Percentiles rank a stretch among this genome's conserved stretches.
Evolutionary conservation across 768 basidiomycete species (phyloP).

Genomic region (Gymnopilus junonius): DNA sequence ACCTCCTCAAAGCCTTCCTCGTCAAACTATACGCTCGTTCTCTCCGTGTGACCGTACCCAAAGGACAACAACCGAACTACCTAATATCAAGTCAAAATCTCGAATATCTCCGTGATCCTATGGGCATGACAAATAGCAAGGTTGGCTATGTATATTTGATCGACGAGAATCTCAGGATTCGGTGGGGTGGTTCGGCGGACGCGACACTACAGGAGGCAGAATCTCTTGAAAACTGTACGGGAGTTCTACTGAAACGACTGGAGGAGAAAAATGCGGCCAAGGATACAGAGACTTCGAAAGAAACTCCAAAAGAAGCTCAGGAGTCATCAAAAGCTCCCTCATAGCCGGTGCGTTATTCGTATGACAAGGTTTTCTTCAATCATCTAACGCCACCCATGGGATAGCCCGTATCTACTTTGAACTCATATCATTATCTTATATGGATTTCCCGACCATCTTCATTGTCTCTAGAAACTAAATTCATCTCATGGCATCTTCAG

Average conservation of each 20-base stretch:
- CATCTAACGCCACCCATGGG: neutral
- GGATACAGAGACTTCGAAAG: neutral
- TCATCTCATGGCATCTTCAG: too few relatives aligned
- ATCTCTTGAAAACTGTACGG: conserved; percentile 69
- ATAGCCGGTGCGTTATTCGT: neutral
- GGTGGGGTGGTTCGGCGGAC: conserved; percentile 93
- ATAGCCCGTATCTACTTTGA: neutral
- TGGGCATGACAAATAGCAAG: conserved; percentile 89
- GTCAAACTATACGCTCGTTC: conserved; percentile 83
- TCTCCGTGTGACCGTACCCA: conserved; percentile 69
- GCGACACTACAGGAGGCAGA: conserved; percentile 75
- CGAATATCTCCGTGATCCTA: conserved; percentile 81
- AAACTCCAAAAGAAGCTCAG: neutral
- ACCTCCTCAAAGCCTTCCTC: conserved; percentile 88
- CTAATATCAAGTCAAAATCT: conserved; percentile 83
- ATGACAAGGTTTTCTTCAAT: neutral
- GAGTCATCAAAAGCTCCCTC: neutral
- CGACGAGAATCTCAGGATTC: conserved; percentile 80
- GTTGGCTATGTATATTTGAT: conserved; percentile 93
- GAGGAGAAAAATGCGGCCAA: conserved; percentile 31
- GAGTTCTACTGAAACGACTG: conserved; percentile 67
- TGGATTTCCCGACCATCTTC: too few relatives aligned
- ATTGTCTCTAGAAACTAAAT: too few relatives aligned
- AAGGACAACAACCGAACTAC: conserved; percentile 69
- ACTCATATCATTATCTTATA: too few relatives aligned